These are phyloP conservation scores for Favolaschia claudopus DNA, from an alignment of 768 basidiomycete genomes.

Conservation along the genomic window DNA sequence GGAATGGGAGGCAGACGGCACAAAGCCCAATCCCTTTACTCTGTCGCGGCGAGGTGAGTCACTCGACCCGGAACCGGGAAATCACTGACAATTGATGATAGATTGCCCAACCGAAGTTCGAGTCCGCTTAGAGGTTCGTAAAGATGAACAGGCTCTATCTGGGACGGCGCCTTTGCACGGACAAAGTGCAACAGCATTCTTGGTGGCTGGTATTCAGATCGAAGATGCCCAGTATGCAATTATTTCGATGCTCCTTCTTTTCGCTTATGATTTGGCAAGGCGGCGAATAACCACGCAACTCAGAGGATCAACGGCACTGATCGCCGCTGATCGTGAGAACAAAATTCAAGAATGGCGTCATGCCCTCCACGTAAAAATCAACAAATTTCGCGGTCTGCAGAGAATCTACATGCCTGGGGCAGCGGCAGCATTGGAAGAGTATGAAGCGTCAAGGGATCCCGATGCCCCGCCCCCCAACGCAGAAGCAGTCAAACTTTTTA, in stretches of 20 bases:
- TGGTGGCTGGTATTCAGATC: slow-evolving; percentile 11
- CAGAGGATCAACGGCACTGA: not conserved
- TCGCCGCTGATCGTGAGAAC: not conserved
- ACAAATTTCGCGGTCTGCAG: slow-evolving; percentile 3
- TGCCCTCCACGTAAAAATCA: slow-evolving; percentile 1
- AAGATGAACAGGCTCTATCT: not conserved
- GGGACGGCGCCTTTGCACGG: not conserved
- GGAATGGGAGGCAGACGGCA: slow-evolving; percentile 25
- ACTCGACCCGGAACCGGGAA: not conserved
- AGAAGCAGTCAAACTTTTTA: slow-evolving; percentile 1
- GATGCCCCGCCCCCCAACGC: not conserved
- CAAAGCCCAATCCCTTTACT: slow-evolving; percentile 28
- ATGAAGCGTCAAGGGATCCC: not conserved
- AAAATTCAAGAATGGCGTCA: slow-evolving; percentile 12
- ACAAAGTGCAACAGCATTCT: not conserved
- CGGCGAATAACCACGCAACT: not conserved
- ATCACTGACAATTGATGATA: not conserved
- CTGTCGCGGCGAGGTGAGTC: not conserved
- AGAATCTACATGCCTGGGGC: slow-evolving; percentile 12
- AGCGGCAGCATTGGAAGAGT: not conserved
- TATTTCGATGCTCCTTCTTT: too few species aligned
- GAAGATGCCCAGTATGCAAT: slow-evolving; percentile 23
- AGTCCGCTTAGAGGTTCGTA: slow-evolving; percentile 9
- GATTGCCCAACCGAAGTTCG: not conserved
- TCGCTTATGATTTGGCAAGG: too few species aligned